These are phyloP conservation scores for Pestalotiopsis sp. DNA, from an alignment of 2,329 filamentous ascomycete genomes.

Conservation along the genomic window DNA sequence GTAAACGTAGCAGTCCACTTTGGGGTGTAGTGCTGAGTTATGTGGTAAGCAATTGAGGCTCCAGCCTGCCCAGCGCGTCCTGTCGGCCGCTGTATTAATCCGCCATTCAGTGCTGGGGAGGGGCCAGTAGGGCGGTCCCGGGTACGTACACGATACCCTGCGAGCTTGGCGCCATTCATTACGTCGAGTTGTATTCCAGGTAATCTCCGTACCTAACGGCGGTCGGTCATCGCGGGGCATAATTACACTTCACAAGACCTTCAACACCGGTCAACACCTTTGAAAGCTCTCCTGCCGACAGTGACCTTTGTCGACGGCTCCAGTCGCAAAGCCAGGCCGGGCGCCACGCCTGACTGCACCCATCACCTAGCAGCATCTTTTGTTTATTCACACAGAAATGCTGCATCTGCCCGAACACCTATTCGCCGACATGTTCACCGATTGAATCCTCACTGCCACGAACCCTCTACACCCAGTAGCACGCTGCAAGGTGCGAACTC, in stretches of 20 bases:
- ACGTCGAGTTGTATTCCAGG: background rate
- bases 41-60: background rate
- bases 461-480: constrained; percentile 14
- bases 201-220: background rate
- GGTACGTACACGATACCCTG: background rate
- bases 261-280: background rate
- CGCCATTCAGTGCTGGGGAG: background rate
- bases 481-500: constrained; percentile 24
- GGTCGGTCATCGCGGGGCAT: background rate
- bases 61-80: too few species aligned
- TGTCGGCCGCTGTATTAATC: background rate
- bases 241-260: background rate
- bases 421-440: background rate
- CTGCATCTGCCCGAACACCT: background rate
- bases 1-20: too few species aligned
- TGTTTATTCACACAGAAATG: constrained; percentile 15
- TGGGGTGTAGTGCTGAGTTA: too few species aligned
- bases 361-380: background rate
- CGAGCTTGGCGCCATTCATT: background rate
- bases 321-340: background rate
- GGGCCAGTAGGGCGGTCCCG: background rate
- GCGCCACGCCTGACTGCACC: background rate
- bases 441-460: constrained; percentile 20
- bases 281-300: background rate
- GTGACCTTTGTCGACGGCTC: background rate